These are phyloP conservation scores for Fibroporia radiculosa DNA, from an alignment of 768 basidiomycete species.

Conservation along the genomic window DNA sequence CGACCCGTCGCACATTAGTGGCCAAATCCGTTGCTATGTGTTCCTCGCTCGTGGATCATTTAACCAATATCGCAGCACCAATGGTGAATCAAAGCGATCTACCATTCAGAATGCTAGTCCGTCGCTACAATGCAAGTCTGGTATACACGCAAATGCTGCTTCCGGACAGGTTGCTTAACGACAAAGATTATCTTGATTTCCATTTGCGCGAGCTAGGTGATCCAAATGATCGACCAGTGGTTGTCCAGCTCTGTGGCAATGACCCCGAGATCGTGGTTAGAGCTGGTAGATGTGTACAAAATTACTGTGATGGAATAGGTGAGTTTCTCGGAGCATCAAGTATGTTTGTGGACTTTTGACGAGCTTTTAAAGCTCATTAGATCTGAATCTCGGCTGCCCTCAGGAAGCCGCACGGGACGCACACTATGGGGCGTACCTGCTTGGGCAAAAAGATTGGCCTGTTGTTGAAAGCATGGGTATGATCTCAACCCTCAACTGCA, in stretches of 20 bases:
- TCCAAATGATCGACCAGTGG: constrained; percentile 37
- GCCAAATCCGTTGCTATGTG: no score
- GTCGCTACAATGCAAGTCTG: constrained; percentile 55
- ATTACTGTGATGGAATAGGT: constrained; percentile 68
- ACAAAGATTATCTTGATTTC: constrained; percentile 56
- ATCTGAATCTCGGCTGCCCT: constrained; percentile 78
- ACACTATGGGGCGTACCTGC: constrained; percentile 72
- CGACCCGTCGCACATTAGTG: no score
- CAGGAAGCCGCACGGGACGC: constrained; percentile 58
- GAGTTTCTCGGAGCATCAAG: constrained; percentile 15
- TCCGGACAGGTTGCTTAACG: constrained; percentile 52
- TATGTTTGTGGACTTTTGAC: not conserved
- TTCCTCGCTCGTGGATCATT: not conserved
- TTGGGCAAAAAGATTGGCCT: constrained; percentile 67
- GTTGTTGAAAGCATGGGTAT: constrained; percentile 57
- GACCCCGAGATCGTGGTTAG: constrained; percentile 52
- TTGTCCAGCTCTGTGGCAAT: constrained; percentile 71
- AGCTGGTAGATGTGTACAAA: constrained; percentile 53
- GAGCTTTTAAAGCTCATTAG: constrained; percentile 28
- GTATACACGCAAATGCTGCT: constrained; percentile 76
- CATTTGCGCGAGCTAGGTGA: constrained; percentile 49
- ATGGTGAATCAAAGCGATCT: constrained; percentile 80
- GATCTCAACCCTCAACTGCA: not conserved
- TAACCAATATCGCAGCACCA: constrained; percentile 51
- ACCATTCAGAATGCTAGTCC: constrained; percentile 59